These are phyloP conservation scores for Cyclanthera cordifolia DNA, from an alignment of 306 rosid genomes.

Conservation along the genomic window DNA sequence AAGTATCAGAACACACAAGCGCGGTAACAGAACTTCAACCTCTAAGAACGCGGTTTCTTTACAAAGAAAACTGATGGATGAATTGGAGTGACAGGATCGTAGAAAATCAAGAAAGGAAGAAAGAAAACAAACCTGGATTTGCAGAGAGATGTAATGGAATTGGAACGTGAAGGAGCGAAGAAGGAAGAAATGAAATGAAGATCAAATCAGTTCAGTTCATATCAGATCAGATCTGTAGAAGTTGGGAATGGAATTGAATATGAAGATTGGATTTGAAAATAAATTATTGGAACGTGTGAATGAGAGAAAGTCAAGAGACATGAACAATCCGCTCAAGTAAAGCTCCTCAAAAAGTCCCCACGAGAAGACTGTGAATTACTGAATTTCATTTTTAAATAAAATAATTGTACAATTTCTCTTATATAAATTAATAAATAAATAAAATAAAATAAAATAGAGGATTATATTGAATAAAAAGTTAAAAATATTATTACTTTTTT, in stretches of 20 bases:
- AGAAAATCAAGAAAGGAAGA: not conserved
- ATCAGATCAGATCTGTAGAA: not conserved
- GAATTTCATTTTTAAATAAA: not conserved
- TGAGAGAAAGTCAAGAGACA: not conserved
- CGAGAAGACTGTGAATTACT: conserved; percentile 11
- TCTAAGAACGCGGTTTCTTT: not conserved
- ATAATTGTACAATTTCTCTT: too few relatives aligned
- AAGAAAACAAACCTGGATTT: not conserved
- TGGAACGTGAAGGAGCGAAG: not conserved
- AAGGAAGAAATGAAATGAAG: not conserved
- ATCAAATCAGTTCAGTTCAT: too few relatives aligned
- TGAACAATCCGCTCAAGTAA: not conserved
- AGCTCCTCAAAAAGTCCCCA: not conserved
- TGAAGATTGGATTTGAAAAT: not conserved
- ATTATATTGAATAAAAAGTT: too few relatives aligned
- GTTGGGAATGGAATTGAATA: not conserved
- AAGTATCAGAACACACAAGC: not conserved
- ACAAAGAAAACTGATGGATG: not conserved
- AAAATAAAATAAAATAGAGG: too few relatives aligned
- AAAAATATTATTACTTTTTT: too few relatives aligned
- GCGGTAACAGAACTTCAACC: not conserved
- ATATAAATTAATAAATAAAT: too few relatives aligned
- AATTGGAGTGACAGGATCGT: not conserved
- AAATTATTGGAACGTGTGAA: conserved; percentile 5
- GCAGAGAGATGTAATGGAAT: not conserved